Conservation (phyloP, 148 eudicot genomes). For the Spergularia marina region DNA sequence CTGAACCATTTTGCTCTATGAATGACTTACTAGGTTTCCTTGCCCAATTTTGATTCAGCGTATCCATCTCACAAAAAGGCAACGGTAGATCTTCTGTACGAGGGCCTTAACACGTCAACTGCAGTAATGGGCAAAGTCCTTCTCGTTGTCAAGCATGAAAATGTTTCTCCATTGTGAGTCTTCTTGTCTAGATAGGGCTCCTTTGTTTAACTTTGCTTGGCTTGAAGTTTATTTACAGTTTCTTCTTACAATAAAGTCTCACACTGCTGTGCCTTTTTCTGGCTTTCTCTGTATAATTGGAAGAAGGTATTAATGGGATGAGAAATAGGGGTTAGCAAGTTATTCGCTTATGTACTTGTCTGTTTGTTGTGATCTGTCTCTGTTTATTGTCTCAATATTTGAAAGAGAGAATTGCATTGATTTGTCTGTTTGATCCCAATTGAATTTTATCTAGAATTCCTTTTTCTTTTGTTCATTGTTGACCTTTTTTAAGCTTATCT, state of each 20-base stretch:
- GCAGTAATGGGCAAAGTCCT: conserved; percentile 67
- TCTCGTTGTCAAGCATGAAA: conserved; percentile 61
- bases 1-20: background rate
- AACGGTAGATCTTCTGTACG: conserved; percentile 49
- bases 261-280: too few species aligned
- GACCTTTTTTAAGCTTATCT: too few species aligned
- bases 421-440: too few species aligned
- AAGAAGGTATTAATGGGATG: too few species aligned
- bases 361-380: too few species aligned
- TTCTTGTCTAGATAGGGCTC: background rate
- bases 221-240: background rate
- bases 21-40: conserved; percentile 22
- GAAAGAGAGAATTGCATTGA: too few species aligned
- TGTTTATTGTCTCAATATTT: too few species aligned
- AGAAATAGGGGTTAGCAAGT: too few species aligned
- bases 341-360: too few species aligned
- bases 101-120: conserved; percentile 72
- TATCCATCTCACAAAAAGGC: conserved; percentile 54
- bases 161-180: conserved; percentile 68
- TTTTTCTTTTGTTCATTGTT: too few species aligned
- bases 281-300: too few species aligned
- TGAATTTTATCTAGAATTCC: too few species aligned
- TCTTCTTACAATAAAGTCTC: background rate
- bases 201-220: background rate
- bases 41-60: conserved; percentile 41